Conservation (phyloP, 2,329 filamentous ascomycete genomes). For the Cyphellophora attinorum region DNA sequence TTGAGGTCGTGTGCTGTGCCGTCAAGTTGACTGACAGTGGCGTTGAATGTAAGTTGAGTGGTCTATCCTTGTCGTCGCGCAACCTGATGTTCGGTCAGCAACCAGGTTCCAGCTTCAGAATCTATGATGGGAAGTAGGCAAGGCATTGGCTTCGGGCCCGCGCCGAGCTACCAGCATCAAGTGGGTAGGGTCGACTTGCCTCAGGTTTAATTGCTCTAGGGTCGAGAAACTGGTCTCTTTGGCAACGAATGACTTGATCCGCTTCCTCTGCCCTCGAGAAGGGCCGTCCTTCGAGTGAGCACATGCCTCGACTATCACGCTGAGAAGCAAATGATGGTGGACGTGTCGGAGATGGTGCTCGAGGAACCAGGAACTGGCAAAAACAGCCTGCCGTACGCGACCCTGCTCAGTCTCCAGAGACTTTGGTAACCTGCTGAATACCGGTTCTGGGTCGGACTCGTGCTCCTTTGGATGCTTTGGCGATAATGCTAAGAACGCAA, state of each 20-base stretch:
- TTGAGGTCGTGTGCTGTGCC: background rate
- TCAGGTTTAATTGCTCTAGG: background rate
- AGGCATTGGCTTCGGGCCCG: no score
- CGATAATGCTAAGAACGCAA: background rate
- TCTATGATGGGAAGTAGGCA: no score
- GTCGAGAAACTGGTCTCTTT: background rate
- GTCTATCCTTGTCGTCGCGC: background rate
- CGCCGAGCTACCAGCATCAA: no score
- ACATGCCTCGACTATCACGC: no score
- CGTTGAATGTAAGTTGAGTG: background rate
- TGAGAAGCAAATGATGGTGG: background rate
- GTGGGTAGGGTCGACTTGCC: no score
- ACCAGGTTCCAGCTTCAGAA: no score
- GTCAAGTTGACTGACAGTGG: background rate
- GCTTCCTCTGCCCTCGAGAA: constrained; percentile 1
- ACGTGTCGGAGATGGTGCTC: background rate
- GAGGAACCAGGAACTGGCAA: background rate
- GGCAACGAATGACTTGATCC: background rate
- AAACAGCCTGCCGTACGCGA: background rate
- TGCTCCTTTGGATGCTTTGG: background rate
- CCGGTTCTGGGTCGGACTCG: no score
- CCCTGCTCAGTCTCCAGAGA: no score
- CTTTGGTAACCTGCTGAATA: no score
- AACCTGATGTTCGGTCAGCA: constrained; percentile 2
- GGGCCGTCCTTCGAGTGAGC: background rate